Percentiles rank a stretch among this genome's conserved stretches.
Evolutionary conservation across 805 yeast species (phyloP).

Genomic region (Wilhelminamyces savonicus): DNA sequence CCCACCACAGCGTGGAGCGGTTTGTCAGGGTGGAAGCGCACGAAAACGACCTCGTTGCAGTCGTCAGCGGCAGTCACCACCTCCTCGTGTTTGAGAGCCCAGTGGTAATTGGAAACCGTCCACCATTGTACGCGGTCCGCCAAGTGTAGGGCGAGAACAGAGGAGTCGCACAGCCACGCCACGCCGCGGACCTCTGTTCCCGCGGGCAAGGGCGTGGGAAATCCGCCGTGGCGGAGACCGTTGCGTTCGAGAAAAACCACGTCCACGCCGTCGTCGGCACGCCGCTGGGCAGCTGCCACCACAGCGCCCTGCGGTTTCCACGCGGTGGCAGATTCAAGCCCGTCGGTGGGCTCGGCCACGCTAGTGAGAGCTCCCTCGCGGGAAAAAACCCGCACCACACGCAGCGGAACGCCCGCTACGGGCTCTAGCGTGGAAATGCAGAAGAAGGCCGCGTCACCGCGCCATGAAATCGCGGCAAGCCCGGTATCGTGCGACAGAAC

Average conservation of each 20-base stretch:
- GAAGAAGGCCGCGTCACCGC: constrained; percentile 89
- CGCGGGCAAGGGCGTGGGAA: constrained; percentile 57
- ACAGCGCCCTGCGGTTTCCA: constrained; percentile 93
- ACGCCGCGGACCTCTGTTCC: constrained; percentile 42
- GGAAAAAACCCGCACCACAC: constrained; percentile 77
- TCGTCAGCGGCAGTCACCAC: constrained; percentile 17
- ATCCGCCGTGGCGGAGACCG: constrained; percentile 88
- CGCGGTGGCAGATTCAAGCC: constrained; percentile 62
- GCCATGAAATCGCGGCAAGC: constrained; percentile 66
- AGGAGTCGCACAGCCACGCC: constrained; percentile 79
- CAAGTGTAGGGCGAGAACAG: constrained; percentile 66
- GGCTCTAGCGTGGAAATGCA: constrained; percentile 60
- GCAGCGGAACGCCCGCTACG: constrained; percentile 36
- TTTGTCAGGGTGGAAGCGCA: constrained; percentile 86
- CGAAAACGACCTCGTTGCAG: constrained; percentile 30
- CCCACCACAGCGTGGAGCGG: constrained; percentile 70
- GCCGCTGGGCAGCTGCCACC: constrained; percentile 76
- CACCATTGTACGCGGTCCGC: constrained; percentile 69
- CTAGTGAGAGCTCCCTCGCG: constrained; percentile 75
- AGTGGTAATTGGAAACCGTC: constrained; percentile 89
- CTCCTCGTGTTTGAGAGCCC: constrained; percentile 88
- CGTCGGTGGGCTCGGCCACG: constrained; percentile 85
- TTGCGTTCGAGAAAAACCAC: constrained; percentile 86
- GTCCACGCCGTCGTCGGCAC: constrained; percentile 45
- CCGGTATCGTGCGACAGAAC: constrained; percentile 49